A percentile compares a stretch with the other conserved stretches of the same genome.
Conservation (phyloP, 768 basidiomycete species). For the Tylopilus felleus region DNA sequence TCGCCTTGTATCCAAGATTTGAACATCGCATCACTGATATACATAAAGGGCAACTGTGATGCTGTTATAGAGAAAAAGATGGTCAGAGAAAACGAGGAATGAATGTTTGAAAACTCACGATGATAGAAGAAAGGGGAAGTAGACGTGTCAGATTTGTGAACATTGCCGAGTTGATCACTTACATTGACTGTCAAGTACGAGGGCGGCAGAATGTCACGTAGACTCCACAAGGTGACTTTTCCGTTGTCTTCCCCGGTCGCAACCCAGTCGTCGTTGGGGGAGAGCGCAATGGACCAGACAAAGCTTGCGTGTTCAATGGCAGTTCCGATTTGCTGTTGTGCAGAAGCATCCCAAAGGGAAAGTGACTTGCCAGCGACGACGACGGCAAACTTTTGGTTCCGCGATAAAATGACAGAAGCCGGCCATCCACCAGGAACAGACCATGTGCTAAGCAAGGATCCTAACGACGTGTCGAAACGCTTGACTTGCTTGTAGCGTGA, state of each 20-base stretch:
- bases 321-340: not conserved
- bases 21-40: not conserved
- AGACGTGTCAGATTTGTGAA: no score
- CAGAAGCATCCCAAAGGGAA: not conserved
- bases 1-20: no score
- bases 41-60: no score
- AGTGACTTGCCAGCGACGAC: not conserved
- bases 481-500: no score
- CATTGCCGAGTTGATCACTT: not conserved
- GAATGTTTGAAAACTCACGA: no score
- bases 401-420: no score
- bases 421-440: not conserved
- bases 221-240: not conserved
- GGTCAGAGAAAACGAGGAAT: no score
- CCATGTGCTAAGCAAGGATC: no score
- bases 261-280: no score
- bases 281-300: not conserved
- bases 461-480: no score
- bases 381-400: not conserved
- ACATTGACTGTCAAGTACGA: slow-evolving; percentile 2
- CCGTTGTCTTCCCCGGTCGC: not conserved
- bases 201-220: not conserved
- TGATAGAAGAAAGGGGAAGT: no score
- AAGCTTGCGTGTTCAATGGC: not conserved
- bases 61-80: no score